Conservation (phyloP, 805 yeast genomes). For the Phaffomyces antillensis region DNA sequence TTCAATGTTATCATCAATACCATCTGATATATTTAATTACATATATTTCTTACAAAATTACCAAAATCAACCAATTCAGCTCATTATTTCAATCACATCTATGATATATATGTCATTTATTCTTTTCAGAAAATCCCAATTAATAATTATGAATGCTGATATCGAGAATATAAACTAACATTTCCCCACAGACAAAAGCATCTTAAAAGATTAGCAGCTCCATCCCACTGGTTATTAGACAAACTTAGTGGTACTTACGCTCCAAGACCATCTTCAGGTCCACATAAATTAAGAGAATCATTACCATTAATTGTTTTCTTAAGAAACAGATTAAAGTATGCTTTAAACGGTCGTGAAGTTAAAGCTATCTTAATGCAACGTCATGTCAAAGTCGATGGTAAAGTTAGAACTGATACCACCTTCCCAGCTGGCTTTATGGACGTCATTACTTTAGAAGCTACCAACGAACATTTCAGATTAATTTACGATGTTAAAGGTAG, state of each 20-base stretch:
- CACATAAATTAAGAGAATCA: slow-evolving; percentile 98
- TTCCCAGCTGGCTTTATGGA: slow-evolving; percentile 99
- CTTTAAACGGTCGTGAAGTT: slow-evolving; percentile 98
- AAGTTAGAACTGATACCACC: slow-evolving; percentile 98
- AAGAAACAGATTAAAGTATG: slow-evolving; percentile 98
- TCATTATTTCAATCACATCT: no score
- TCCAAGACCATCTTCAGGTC: slow-evolving; percentile 99
- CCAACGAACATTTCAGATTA: slow-evolving; percentile 99
- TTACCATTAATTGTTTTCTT: slow-evolving; percentile 94
- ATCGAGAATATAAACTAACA: slow-evolving; percentile 12
- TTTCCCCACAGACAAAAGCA: slow-evolving; percentile 76
- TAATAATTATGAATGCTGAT: no score
- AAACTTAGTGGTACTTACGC: slow-evolving; percentile 99
- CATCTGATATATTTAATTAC: no score
- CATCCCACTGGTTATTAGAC: slow-evolving; percentile 99
- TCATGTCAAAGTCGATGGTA: slow-evolving; percentile 97
- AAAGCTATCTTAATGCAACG: slow-evolving; percentile 98
- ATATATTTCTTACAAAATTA: no score
- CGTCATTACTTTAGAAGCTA: slow-evolving; percentile 93
- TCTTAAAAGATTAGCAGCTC: slow-evolving; percentile 99
- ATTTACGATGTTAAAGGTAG: slow-evolving; percentile 98
- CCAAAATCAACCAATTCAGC: no score
- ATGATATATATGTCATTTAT: no score
- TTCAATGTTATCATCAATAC: no score
- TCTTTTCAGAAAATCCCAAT: neutral